Base-by-base conservation (phyloP, 2,329 filamentous ascomycete species). In the Berkeleyomyces basicola region DNA sequence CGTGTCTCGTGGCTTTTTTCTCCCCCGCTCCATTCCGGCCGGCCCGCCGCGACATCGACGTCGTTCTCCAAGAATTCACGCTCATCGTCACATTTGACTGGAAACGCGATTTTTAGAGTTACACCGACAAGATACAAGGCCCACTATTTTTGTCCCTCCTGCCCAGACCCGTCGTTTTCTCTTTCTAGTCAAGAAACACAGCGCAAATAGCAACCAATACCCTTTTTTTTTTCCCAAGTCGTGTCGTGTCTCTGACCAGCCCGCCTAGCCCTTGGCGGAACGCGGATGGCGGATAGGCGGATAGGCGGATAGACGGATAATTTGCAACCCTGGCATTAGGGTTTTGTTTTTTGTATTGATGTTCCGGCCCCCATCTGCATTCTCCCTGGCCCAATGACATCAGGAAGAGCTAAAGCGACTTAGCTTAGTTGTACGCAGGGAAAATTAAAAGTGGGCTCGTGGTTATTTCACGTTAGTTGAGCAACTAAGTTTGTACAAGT, bases 201-300 rank as follows among this genome's bases (percentile, higher is more conserved):
- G 23, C 23, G 2, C 23, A 23, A 23, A 23, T 23, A 23, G 23
- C 23, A 23, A 23, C 2, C 23, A 23, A 23, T 23, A 23, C 23
- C 23, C 33, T 43, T 53, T 53, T 39, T 49, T 36, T 36, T 37
- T 49, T 39, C 31, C 3, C 36, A n/a, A 16, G n/a, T 16, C 7
- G n/a, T 49, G 46, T 6, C 46, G n/a, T 55, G 33, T 37, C 31
- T 55, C 33, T 55, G 23, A 23, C 23, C 23, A 23, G 23, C 23
- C 23, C 23, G 23, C 23, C 23, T 23, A 23, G 23, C 23, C 23
- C 23, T 23, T 53, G 49, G 33, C 33, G 49, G 49, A 16, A 36
- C 31, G 33, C 33, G 51, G 51, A 55, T 59, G 62, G 62, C 62
- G 62, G 58, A 63, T 63, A n/a, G 44, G 62, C 62, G 62, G 62